These are phyloP conservation scores for Biscogniauxia sp. DNA, from an alignment of 2,329 filamentous ascomycete species.

Conservation along the genomic window DNA sequence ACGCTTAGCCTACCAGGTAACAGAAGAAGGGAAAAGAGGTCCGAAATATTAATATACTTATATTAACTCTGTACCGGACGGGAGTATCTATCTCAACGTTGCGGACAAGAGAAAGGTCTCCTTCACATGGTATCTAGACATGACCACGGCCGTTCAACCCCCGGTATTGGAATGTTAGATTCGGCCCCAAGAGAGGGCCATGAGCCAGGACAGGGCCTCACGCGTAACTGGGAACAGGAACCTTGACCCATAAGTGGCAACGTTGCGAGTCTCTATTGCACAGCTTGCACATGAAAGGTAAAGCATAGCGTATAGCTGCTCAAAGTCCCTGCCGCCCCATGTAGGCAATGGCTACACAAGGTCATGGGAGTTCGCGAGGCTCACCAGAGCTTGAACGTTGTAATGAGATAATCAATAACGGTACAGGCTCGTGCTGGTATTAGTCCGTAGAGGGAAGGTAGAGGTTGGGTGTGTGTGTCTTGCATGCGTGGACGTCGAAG, in stretches of 20 bases:
- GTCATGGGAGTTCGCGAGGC: constrained; percentile 16
- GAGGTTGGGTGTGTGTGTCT: constrained; percentile 23
- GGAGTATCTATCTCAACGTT: constrained; percentile 9
- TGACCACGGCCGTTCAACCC: background rate
- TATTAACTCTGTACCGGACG: constrained; percentile 6
- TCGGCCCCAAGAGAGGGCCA: background rate
- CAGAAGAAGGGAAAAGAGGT: constrained; percentile 6
- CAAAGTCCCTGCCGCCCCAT: constrained; percentile 5
- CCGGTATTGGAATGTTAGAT: constrained; percentile 2
- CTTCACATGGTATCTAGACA: constrained; percentile 23
- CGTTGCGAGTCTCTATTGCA: constrained; percentile 24
- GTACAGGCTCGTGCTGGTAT: constrained; percentile 20
- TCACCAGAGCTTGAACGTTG: constrained; percentile 17
- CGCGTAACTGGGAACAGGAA: constrained; percentile 9
- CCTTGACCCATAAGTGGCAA: constrained; percentile 23
- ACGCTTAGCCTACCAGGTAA: background rate
- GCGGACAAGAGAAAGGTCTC: constrained; percentile 8
- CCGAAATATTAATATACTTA: constrained; percentile 12
- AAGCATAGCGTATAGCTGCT: constrained; percentile 8
- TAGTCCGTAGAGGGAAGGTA: constrained; percentile 30
- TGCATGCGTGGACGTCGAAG: constrained; percentile 18
- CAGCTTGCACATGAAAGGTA: constrained; percentile 9
- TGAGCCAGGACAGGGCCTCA: constrained; percentile 8
- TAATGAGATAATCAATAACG: constrained; percentile 10
- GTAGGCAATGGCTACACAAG: constrained; percentile 12